Percentiles rank a stretch among this genome's conserved stretches.
Evolutionary conservation across 257 asterid genomes (phyloP).

Genomic region (Nicotiana obtusifolia): DNA sequence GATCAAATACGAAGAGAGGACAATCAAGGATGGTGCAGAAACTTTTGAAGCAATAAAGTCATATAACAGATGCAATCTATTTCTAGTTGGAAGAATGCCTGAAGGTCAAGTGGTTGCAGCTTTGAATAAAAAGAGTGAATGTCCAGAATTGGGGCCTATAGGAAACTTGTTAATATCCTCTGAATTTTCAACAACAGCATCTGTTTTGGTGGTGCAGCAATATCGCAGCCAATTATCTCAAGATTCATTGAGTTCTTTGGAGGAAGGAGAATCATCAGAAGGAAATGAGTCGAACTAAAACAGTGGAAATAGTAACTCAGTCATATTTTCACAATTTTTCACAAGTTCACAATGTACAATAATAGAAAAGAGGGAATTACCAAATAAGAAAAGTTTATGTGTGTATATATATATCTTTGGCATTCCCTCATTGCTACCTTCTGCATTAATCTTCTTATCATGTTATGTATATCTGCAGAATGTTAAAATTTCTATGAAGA

Average conservation of each 20-base stretch:
- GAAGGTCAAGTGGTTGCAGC: slow-evolving; percentile 44
- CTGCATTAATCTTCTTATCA: not conserved
- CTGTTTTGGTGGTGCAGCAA: slow-evolving; percentile 66
- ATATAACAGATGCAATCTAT: slow-evolving; percentile 40
- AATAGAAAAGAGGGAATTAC: not conserved
- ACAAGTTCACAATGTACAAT: not conserved
- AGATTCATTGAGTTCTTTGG: slow-evolving; percentile 33
- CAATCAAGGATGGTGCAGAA: slow-evolving; percentile 22
- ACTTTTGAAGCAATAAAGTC: slow-evolving; percentile 24
- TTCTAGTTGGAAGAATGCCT: slow-evolving; percentile 52
- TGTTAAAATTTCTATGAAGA: not conserved
- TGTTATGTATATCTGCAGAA: not conserved
- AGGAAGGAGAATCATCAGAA: slow-evolving; percentile 29
- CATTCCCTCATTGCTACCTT: not conserved
- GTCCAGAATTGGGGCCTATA: slow-evolving; percentile 62
- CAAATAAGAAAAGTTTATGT: not conserved
- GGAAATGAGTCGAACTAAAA: slow-evolving; percentile 19
- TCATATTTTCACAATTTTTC: not conserved
- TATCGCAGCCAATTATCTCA: slow-evolving; percentile 36
- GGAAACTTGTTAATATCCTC: slow-evolving; percentile 50
- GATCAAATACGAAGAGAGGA: slow-evolving; percentile 41
- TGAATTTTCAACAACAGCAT: slow-evolving; percentile 38
- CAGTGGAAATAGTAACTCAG: not conserved
- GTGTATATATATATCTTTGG: not conserved
- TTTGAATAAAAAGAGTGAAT: slow-evolving; percentile 31